A percentile compares a stretch with the other conserved stretches of the same genome.
Evolutionary conservation across 192 early-diverging fungal species (phyloP).

Genomic region (Phycomyces blakesleeanus): DNA sequence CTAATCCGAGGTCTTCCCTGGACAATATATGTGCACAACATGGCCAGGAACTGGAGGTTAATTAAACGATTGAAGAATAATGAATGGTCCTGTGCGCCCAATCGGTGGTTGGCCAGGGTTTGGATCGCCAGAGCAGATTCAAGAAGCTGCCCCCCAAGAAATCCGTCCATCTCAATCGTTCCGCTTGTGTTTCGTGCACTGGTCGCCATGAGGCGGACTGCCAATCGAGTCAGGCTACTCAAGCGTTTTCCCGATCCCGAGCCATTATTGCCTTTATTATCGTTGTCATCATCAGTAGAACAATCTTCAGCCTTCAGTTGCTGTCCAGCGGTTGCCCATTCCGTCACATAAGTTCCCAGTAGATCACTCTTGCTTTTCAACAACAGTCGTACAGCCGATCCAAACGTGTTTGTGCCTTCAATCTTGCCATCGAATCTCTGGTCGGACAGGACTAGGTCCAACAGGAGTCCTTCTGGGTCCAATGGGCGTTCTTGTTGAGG

Average conservation of each 20-base stretch:
- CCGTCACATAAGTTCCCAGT: slow-evolving; percentile 14
- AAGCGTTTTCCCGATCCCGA: background rate
- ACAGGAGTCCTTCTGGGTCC: background rate
- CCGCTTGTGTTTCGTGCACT: background rate
- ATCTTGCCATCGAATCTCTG: slow-evolving; percentile 23
- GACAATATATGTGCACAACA: slow-evolving; percentile 17
- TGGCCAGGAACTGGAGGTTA: slow-evolving; percentile 12
- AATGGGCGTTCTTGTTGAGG: background rate
- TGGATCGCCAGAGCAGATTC: slow-evolving; percentile 16
- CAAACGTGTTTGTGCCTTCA: slow-evolving; percentile 19
- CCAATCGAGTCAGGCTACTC: background rate
- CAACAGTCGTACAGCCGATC: slow-evolving; percentile 12
- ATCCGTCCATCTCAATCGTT: slow-evolving; percentile 14
- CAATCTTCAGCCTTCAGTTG: background rate
- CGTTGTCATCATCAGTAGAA: too few relatives aligned
- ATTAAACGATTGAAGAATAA: background rate
- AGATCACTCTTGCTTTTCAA: slow-evolving; percentile 19
- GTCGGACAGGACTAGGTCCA: slow-evolving; percentile 13
- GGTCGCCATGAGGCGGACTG: background rate
- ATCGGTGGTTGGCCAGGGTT: background rate
- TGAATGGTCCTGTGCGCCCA: background rate
- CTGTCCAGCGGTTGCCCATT: background rate
- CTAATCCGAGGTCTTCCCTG: slow-evolving; percentile 10
- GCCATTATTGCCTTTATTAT: too few relatives aligned
- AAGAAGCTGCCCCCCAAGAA: slow-evolving; percentile 17